Evolutionary conservation across 2,329 filamentous ascomycete species (phyloP).

Genomic region (Botrytis sinoallii): DNA sequence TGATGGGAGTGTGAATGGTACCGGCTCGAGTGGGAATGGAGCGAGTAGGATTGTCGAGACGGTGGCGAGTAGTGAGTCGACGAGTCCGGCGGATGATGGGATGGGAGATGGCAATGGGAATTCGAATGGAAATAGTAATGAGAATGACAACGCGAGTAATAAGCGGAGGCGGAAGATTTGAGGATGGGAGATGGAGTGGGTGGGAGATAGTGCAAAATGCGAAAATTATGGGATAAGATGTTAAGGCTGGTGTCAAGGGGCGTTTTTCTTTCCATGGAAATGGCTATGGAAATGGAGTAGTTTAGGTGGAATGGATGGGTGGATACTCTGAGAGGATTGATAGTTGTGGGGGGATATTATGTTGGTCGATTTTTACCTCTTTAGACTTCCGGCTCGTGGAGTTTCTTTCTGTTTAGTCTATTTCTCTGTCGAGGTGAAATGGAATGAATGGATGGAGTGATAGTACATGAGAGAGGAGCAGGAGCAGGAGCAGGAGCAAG

Average conservation of each 20-base stretch:
- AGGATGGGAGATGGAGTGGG: background rate
- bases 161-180: constrained; percentile 31
- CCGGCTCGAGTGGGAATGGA: background rate
- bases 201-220: background rate
- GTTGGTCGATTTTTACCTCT: background rate
- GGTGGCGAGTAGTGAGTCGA: constrained; percentile 26
- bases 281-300: background rate
- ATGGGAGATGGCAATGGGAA: constrained; percentile 19
- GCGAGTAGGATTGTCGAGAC: constrained; percentile 25
- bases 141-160: constrained; percentile 20
- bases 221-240: background rate
- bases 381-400: background rate
- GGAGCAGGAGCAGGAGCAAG: background rate
- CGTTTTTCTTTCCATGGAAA: constrained; percentile 2
- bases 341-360: background rate
- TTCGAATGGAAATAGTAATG: background rate
- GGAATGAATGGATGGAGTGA: background rate
- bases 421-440: background rate
- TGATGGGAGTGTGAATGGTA: constrained; percentile 16
- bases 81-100: constrained; percentile 24
- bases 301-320: background rate
- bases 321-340: background rate
- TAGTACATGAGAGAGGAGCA: background rate
- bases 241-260: background rate
- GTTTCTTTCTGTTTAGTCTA: background rate